Evolutionary conservation across 176 grass and related monocot species (phyloP).

Genomic region (Carex littledalei): DNA sequence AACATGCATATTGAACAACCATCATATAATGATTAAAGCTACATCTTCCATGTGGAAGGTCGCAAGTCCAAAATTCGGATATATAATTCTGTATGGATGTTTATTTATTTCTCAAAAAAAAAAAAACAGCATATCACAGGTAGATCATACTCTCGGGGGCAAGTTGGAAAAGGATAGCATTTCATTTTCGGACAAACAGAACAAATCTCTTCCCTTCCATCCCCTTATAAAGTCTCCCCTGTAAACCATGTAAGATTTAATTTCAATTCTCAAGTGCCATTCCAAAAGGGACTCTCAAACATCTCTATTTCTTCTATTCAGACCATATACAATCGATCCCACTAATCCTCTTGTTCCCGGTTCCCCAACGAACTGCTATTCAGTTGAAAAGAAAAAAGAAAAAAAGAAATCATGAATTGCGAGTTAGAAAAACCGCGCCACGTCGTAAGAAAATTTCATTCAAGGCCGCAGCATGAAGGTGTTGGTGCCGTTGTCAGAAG

Average conservation of each 20-base stretch:
- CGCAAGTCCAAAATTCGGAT: too few relatives aligned
- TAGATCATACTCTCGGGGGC: background rate
- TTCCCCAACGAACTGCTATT: too few relatives aligned
- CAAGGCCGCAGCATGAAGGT: conserved; percentile 80
- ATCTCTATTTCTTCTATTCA: too few relatives aligned
- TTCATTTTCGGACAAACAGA: background rate
- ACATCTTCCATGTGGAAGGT: too few relatives aligned
- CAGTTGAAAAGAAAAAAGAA: background rate
- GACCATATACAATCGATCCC: too few relatives aligned
- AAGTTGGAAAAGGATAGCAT: background rate
- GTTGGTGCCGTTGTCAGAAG: conserved; percentile 74
- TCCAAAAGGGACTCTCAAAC: too few relatives aligned
- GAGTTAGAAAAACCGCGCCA: conserved; percentile 47
- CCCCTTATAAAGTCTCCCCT: background rate
- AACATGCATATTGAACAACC: background rate
- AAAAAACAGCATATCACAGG: too few relatives aligned
- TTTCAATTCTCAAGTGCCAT: conserved; percentile 4
- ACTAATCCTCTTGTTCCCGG: too few relatives aligned
- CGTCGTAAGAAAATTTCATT: conserved; percentile 66
- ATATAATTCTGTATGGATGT: too few relatives aligned
- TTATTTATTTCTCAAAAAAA: too few relatives aligned
- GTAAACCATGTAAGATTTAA: background rate
- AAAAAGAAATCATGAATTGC: background rate
- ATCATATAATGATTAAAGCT: too few relatives aligned
- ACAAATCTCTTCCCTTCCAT: background rate